These are phyloP conservation scores for Candida caryicola DNA, from an alignment of 805 yeast genomes.

Conservation along the genomic window DNA sequence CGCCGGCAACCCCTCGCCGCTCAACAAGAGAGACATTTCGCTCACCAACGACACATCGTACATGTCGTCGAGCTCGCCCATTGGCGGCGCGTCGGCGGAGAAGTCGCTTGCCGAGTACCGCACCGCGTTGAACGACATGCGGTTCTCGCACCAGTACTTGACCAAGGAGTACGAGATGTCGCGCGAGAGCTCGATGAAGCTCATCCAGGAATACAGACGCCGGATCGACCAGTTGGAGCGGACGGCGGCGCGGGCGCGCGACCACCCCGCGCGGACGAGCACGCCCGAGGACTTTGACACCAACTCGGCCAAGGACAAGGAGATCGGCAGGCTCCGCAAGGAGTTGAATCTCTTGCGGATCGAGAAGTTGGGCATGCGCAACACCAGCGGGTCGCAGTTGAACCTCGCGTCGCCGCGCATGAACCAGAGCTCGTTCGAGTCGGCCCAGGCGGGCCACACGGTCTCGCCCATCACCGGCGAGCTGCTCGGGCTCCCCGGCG, in stretches of 20 bases:
- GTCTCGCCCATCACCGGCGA: constrained; percentile 14
- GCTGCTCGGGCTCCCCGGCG: constrained; percentile 5
- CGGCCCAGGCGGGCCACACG: constrained; percentile 4
- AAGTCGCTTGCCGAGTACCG: constrained; percentile 36
- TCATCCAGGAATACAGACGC: constrained; percentile 52
- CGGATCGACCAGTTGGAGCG: constrained; percentile 52
- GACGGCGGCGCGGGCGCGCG: constrained; percentile 20
- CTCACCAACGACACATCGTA: constrained; percentile 27
- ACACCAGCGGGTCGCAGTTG: constrained; percentile 1
- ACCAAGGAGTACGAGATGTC: constrained; percentile 68
- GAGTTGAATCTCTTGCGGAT: constrained; percentile 44
- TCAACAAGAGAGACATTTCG: constrained; percentile 16
- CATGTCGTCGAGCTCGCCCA: constrained; percentile 15
- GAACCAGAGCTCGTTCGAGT: constrained; percentile 5
- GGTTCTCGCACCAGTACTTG: constrained; percentile 68
- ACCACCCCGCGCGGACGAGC: not conserved
- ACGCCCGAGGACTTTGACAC: constrained; percentile 7
- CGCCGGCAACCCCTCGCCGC: not conserved
- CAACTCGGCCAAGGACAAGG: constrained; percentile 31
- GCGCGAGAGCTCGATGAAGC: constrained; percentile 50
- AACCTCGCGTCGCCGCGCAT: constrained; percentile 5
- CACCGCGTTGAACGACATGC: constrained; percentile 65
- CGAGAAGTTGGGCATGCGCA: constrained; percentile 39
- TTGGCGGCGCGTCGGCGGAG: constrained; percentile 11
- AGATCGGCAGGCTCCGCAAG: constrained; percentile 42